These are phyloP conservation scores for Catenaria anguillulae DNA, from an alignment of 371 early-diverging fungal species.

Conservation along the genomic window DNA sequence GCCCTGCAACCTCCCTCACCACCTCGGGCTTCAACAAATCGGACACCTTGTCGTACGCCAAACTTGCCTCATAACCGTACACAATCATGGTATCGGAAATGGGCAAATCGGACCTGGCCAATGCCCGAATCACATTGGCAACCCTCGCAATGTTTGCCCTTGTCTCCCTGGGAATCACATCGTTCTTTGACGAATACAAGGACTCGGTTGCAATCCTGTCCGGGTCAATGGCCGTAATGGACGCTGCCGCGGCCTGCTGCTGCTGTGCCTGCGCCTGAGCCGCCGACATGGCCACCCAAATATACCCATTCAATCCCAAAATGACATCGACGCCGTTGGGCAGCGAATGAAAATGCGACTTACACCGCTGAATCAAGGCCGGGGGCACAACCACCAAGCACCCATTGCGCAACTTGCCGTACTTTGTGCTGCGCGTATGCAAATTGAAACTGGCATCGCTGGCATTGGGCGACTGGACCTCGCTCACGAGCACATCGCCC, in stretches of 20 bases:
- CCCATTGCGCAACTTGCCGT: conserved; percentile 92
- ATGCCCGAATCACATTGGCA: conserved; percentile 60
- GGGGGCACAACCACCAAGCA: conserved; percentile 71
- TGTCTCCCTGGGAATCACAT: conserved; percentile 25
- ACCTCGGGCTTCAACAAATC: not conserved
- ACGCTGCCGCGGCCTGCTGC: conserved; percentile 43
- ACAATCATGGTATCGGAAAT: conserved; percentile 74
- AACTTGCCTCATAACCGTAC: conserved; percentile 77
- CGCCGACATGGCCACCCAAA: conserved; percentile 80
- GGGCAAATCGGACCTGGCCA: conserved; percentile 53
- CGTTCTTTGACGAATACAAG: not conserved
- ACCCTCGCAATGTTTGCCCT: conserved; percentile 75
- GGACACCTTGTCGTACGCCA: conserved; percentile 16
- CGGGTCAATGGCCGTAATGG: conserved; percentile 64
- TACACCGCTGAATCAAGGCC: conserved; percentile 70
- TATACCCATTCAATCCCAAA: conserved; percentile 92
- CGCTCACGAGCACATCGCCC: conserved; percentile 93
- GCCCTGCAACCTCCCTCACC: not conserved
- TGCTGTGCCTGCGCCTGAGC: conserved; percentile 28
- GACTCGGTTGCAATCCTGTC: conserved; percentile 28
- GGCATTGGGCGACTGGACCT: conserved; percentile 77
- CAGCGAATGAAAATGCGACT: conserved; percentile 77
- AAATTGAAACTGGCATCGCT: conserved; percentile 76
- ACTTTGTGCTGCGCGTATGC: conserved; percentile 92
- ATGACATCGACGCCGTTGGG: conserved; percentile 81